Conservation (phyloP, 2,329 filamentous ascomycete species). For the Lasiodiplodia gonubiensis region DNA sequence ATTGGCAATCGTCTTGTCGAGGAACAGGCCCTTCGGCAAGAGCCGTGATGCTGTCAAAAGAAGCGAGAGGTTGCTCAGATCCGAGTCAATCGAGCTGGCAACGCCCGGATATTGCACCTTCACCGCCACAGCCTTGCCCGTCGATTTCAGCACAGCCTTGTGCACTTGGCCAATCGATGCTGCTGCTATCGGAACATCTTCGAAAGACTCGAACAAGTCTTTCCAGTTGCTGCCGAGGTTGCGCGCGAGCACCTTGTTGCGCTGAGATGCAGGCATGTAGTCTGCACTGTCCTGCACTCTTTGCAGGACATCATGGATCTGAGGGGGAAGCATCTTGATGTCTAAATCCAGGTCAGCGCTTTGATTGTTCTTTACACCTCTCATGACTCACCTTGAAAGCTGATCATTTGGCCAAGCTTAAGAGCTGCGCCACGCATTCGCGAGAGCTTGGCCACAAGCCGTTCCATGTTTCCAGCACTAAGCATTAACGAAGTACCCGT, state of each 20-base stretch:
- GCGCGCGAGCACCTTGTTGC: constrained; percentile 77
- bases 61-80: constrained; percentile 90
- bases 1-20: constrained; percentile 97
- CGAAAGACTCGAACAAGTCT: constrained; percentile 80
- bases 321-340: constrained; percentile 86
- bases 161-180: constrained; percentile 98
- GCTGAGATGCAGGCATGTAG: constrained; percentile 96
- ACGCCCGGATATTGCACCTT: constrained; percentile 98
- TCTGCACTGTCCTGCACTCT: constrained; percentile 95
- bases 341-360: constrained; percentile 57
- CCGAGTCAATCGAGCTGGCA: constrained; percentile 92
- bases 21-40: constrained; percentile 87
- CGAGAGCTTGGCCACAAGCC: constrained; percentile 89
- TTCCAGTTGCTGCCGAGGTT: constrained; percentile 88
- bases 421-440: constrained; percentile 97
- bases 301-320: constrained; percentile 88
- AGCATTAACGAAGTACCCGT: constrained; percentile 78
- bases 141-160: constrained; percentile 77
- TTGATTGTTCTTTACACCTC: not conserved
- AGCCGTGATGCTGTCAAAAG: constrained; percentile 89
- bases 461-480: constrained; percentile 88
- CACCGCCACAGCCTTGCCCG: constrained; percentile 79
- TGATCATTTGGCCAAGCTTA: constrained; percentile 97
- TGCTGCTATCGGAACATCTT: constrained; percentile 90
- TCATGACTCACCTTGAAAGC: constrained; percentile 71